phyloP scores from a whole-genome alignment of 306 rosid genomes.

The Dalbergia cultrata region DNA sequence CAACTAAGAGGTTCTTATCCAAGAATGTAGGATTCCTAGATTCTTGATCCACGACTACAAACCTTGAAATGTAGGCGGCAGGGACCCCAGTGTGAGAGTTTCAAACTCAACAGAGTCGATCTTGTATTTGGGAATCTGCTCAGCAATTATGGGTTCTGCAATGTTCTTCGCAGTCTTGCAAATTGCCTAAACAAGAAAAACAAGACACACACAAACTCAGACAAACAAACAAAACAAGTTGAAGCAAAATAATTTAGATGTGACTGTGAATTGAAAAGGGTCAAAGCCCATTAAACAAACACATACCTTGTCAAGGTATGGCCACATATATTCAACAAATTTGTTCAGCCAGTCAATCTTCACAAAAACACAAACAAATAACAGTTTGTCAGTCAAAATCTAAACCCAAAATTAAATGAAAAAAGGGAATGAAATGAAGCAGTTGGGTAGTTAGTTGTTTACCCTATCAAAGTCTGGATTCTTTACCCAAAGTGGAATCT shows the following conservation, averaged over 20 bases:
- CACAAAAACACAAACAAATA: constrained; percentile 8
- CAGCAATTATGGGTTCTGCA: constrained; percentile 85
- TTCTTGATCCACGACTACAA: constrained; percentile 38
- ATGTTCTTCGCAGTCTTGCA: constrained; percentile 79
- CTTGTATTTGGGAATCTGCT: constrained; percentile 87
- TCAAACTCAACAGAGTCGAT: constrained; percentile 87
- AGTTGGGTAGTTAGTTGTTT: constrained; percentile 9
- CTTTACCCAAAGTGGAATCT: constrained; percentile 92
- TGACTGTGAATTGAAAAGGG: not conserved
- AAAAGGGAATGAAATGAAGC: not conserved
- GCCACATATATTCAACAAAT: constrained; percentile 85
- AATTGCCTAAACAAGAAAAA: constrained; percentile 65
- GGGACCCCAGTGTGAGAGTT: constrained; percentile 74
- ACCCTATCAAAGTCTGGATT: constrained; percentile 94
- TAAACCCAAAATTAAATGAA: not conserved
- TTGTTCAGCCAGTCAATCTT: constrained; percentile 93
- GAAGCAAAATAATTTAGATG: not conserved
- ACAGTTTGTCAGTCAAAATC: constrained; percentile 28
- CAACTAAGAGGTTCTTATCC: constrained; percentile 6
- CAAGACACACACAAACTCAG: not conserved
- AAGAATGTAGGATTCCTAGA: constrained; percentile 31
- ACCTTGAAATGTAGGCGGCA: constrained; percentile 99
- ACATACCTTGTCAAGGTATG: constrained; percentile 86
- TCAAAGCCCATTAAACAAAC: constrained; percentile 14
- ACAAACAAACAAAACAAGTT: constrained; percentile 16